These are phyloP conservation scores for Aspergillus latus DNA, from an alignment of 2,329 filamentous ascomycete species.

Conservation along the genomic window DNA sequence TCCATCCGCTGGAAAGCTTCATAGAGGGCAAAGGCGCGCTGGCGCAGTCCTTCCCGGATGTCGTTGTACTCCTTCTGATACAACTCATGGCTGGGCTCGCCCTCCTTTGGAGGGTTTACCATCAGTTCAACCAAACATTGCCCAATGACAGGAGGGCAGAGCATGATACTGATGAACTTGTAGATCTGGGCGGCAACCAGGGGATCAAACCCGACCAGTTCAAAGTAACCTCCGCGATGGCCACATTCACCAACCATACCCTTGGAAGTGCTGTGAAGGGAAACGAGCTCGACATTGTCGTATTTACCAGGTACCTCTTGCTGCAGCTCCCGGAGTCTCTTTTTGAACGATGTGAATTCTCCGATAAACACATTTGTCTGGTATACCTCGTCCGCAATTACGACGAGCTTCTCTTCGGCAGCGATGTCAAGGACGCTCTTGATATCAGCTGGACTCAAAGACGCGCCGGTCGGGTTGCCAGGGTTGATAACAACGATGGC, in stretches of 20 bases:
- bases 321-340: constrained; percentile 77
- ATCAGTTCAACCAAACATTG: constrained; percentile 97
- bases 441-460: constrained; percentile 75
- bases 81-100: constrained; percentile 78
- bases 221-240: constrained; percentile 96
- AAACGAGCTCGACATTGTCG: constrained; percentile 83
- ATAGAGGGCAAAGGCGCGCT: constrained; percentile 82
- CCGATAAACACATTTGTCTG: constrained; percentile 98
- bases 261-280: constrained; percentile 91
- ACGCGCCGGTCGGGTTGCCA: constrained; percentile 93
- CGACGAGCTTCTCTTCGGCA: constrained; percentile 77
- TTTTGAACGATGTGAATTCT: constrained; percentile 95
- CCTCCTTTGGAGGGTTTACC: constrained; percentile 87
- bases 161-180: constrained; percentile 96
- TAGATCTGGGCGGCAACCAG: constrained; percentile 91
- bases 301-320: constrained; percentile 71
- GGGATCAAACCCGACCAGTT: constrained; percentile 84
- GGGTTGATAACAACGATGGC: constrained; percentile 98
- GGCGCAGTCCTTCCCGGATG: constrained; percentile 75
- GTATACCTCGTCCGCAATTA: constrained; percentile 97
- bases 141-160: constrained; percentile 91
- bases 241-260: constrained; percentile 99
- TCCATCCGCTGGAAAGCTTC: constrained; percentile 93
- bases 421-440: constrained; percentile 84
- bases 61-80: constrained; percentile 82